Base-by-base conservation (phyloP, 164 flowering plant species). In the Protea cynaroides region DNA sequence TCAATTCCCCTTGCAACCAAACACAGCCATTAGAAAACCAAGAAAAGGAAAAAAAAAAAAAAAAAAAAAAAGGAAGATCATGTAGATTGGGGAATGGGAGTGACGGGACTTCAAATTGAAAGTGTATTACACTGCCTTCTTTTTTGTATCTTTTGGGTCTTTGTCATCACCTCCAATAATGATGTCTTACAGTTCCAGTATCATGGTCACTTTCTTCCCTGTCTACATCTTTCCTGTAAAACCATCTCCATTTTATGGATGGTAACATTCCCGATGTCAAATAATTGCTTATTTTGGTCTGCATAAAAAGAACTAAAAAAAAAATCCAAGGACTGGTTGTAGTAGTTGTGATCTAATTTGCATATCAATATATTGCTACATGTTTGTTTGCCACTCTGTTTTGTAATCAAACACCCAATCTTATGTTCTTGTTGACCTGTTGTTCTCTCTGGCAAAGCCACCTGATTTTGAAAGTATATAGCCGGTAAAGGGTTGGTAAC, bases 151-250 rank as follows among this genome's bases (percentile, higher is more conserved):
- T 68, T 70, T 1, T 40, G 34, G 34, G 34, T 29, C 34, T 62
- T 69, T 78, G 76, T 70, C 68, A 77, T 75, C 69, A 74, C 74
- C 59, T 53, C 49, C 81, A 83, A 77, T 80, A 68, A 79, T 80
- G 67, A 70, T 80, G 81, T 71, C 75, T 70, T 68, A 69, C 71
- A 67, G 74, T 66, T 65, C 57, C 60, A 29, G 49, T 54, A 67
- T 70, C 59, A 57, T 40, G 58, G 73, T 71, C 74, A 36, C 66
- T 76, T 68, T 78, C 74, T n/a, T 56, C n/a, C 52, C 52, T 49
- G 52, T 49, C 59, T 53, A 56, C 56, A 65, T 29, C 58, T 46
- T 49, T 52, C 12, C 40, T 40, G 74, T 75, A 70, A 69, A 66
- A 49, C 37, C 38, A 49, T 55, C 52, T 15, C 10, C 50, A 63